These are phyloP conservation scores for Leccinum broughii DNA, from an alignment of 768 basidiomycete genomes.

Conservation along the genomic window DNA sequence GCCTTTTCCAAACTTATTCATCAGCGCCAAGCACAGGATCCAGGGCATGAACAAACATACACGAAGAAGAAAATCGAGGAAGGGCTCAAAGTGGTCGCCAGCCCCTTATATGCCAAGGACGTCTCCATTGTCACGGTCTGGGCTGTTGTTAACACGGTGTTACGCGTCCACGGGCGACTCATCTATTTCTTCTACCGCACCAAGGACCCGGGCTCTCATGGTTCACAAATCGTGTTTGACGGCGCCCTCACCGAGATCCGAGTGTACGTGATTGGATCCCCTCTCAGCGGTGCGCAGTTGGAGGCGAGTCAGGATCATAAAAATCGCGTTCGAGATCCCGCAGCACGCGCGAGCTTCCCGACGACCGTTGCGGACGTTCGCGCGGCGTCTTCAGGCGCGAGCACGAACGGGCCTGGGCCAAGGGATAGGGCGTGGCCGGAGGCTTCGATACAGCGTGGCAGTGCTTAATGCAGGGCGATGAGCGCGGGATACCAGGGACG, in stretches of 20 bases:
- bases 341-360: slow-evolving; percentile 61
- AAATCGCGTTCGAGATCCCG: slow-evolving; percentile 37
- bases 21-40: neutral
- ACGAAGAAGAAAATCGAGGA: slow-evolving; percentile 3
- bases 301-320: neutral
- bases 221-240: slow-evolving; percentile 30
- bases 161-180: slow-evolving; percentile 5
- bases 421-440: slow-evolving; percentile 53
- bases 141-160: slow-evolving; percentile 9
- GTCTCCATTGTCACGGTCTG: slow-evolving; percentile 10
- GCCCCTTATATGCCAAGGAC: slow-evolving; percentile 2
- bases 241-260: slow-evolving; percentile 67
- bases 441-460: slow-evolving; percentile 46
- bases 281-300: neutral
- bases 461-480: slow-evolving; percentile 59
- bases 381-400: slow-evolving; percentile 57
- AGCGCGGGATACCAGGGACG: slow-evolving; percentile 30
- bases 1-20: slow-evolving; percentile 3
- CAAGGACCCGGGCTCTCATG: neutral
- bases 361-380: slow-evolving; percentile 51
- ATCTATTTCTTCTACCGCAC: slow-evolving; percentile 13
- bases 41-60: slow-evolving; percentile 4
- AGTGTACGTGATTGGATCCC: slow-evolving; percentile 54
- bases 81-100: slow-evolving; percentile 5
- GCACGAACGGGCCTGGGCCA: slow-evolving; percentile 71